A percentile compares a stretch with the other conserved stretches of the same genome.
Conservation (phyloP, 1,284 basidiomycete genomes). For the Puccinia hordei region DNA sequence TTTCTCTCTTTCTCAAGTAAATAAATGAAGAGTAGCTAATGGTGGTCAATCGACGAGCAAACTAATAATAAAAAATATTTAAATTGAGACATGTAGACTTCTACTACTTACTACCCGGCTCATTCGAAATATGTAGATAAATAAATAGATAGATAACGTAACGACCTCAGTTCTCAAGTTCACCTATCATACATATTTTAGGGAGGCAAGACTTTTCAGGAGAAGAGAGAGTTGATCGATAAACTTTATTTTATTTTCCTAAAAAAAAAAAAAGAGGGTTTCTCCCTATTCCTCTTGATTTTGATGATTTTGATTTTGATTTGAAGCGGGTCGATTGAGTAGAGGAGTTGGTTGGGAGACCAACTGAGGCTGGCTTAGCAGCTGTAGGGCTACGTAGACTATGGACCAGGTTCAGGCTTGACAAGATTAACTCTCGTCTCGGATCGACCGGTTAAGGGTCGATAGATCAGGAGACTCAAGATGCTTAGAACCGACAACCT, state of each 20-base stretch:
- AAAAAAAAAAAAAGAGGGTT: neutral
- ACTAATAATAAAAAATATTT: too few relatives aligned
- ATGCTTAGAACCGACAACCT: constrained; percentile 17
- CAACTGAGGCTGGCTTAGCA: constrained; percentile 2
- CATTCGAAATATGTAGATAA: too few relatives aligned
- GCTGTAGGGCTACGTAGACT: constrained; percentile 16
- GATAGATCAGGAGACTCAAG: constrained; percentile 35
- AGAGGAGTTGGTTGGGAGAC: neutral
- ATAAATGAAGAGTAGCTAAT: too few relatives aligned
- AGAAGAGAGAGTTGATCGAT: constrained; percentile 20
- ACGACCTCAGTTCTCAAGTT: neutral
- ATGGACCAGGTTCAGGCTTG: constrained; percentile 28
- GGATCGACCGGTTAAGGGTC: constrained; percentile 28
- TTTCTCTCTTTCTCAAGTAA: too few relatives aligned
- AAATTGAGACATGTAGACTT: neutral
- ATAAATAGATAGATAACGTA: too few relatives aligned
- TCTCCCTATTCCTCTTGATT: too few relatives aligned
- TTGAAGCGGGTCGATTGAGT: neutral
- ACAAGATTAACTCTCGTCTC: constrained; percentile 27
- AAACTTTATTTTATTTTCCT: neutral
- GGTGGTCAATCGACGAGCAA: neutral
- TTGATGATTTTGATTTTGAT: neutral
- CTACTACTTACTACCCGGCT: neutral
- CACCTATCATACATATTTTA: neutral
- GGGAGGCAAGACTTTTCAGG: neutral